Evolutionary conservation across 1,139 yeast species (phyloP).

Genomic region (Hemisphaericaspora xylofermentans): DNA sequence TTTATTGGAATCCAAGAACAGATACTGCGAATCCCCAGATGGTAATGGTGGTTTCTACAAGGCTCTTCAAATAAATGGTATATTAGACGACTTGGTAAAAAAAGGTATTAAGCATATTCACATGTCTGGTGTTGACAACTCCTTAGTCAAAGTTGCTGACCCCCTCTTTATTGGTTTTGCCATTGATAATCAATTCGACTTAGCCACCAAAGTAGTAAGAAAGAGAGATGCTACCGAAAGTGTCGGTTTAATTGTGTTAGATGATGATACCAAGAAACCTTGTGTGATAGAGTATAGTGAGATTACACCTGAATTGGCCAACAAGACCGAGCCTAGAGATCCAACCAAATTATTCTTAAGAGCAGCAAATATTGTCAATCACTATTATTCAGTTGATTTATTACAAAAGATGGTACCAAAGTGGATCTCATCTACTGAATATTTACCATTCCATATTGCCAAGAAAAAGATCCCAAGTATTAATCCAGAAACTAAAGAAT

Average conservation of each 20-base stretch:
- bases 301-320: conserved; percentile 72
- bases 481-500: conserved; percentile 47
- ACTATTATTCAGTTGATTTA: conserved; percentile 82
- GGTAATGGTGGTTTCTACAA: conserved; percentile 97
- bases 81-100: conserved; percentile 64
- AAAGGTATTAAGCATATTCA: conserved; percentile 86
- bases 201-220: conserved; percentile 94
- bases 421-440: conserved; percentile 68
- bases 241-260: conserved; percentile 88
- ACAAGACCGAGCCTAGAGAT: conserved; percentile 51
- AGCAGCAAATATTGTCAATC: conserved; percentile 97
- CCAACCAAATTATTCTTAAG: conserved; percentile 64
- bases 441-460: conserved; percentile 91
- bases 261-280: conserved; percentile 60
- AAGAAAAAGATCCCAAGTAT: conserved; percentile 78
- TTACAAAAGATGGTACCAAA: conserved; percentile 56
- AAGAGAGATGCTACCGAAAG: conserved; percentile 85
- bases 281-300: conserved; percentile 96
- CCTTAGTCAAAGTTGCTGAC: conserved; percentile 89
- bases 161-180: conserved; percentile 92
- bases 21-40: conserved; percentile 86
- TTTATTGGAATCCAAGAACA: conserved; percentile 53
- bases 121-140: conserved; percentile 96
- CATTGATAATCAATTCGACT: conserved; percentile 58
- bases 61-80: conserved; percentile 66